Evolutionary conservation across 2,329 filamentous ascomycete species (phyloP), one percentile per base, ranked within the genome.

Genomic region (Coniella vitis): DNA sequence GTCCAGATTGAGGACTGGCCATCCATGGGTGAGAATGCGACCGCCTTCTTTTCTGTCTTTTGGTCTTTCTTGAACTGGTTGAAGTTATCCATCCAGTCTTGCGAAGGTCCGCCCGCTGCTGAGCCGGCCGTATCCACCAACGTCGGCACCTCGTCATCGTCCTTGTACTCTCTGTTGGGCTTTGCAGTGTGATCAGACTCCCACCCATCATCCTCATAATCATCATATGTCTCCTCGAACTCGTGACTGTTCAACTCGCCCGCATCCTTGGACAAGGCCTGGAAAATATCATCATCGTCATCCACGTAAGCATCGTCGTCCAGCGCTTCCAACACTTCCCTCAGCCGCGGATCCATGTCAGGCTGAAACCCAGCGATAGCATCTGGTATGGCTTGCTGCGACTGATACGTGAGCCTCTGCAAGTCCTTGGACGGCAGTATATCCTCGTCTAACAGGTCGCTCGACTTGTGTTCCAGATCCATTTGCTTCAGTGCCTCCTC

Each of bases 281-380:
- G 80, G 65, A 98, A 97, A 45, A 97, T 69, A 48, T 93, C 87
- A n/a, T 93, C 87, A 32, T 91, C 80, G 7, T 87, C 77, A 42
- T 87, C 91, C 2, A 98, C 90, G 62, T 89, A 98, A 2, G 86
- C 91, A 20, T 98, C 93, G 61, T 98, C 93, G 42, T 98, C 93
- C 25, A 98, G 71, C 10, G 93, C 93, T 67, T 96, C 90, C 20
- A 98, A 70, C 4, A 90, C 90, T 65, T 98, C 93, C 39, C 93
- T 79, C 57, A 98, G 65, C 35, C 91, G 78, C 2, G 90, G 90
- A 61, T 98, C 94, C 93, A 98, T 97, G 62, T 97, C 90, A 7
- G 94, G 93, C 67, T 98, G 86, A 65, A 98, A 95, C 0, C 93
- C 93, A 3, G 87, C 85, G 60, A 98, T 87, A 7, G 82, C 83